These are phyloP conservation scores for Urtica urens DNA, from an alignment of 306 rosid genomes.

Conservation along the genomic window DNA sequence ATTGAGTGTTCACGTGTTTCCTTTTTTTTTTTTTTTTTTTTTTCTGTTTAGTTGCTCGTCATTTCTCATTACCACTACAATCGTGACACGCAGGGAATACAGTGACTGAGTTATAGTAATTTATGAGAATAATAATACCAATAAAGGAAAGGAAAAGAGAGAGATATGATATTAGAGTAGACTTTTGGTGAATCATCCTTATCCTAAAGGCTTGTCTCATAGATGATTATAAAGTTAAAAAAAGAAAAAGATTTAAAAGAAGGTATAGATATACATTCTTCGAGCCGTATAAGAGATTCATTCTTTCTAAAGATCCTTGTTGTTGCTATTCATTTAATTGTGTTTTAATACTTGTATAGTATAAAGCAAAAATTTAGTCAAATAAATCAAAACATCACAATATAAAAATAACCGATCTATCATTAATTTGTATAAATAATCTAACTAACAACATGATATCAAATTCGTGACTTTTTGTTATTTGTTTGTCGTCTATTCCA, in stretches of 20 bases:
- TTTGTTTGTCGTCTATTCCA: too few relatives aligned
- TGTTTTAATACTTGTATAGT: too few relatives aligned
- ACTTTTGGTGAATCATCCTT: slow-evolving; percentile 18
- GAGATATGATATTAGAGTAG: neutral
- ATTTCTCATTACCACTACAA: slow-evolving; percentile 27
- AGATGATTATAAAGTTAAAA: too few relatives aligned
- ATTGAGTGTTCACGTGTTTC: slow-evolving; percentile 7
- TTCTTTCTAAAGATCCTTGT: neutral
- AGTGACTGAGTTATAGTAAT: slow-evolving; percentile 8
- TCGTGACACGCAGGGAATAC: slow-evolving; percentile 21
- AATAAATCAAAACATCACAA: too few relatives aligned
- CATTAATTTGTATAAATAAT: too few relatives aligned
- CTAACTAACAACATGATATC: too few relatives aligned
- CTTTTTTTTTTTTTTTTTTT: neutral
- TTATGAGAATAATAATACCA: neutral
- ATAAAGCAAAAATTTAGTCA: neutral
- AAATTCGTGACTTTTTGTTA: too few relatives aligned
- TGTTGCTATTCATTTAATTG: neutral
- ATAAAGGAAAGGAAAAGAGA: neutral
- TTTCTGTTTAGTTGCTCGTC: slow-evolving; percentile 23
- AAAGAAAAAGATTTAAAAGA: neutral
- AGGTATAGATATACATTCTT: neutral
- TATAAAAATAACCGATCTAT: too few relatives aligned
- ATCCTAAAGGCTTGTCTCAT: slow-evolving; percentile 7
- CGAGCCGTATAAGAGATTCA: slow-evolving; percentile 12